Base-by-base conservation (phyloP, 2,329 filamentous ascomycete species). In the Sordariomycetes sp. region DNA sequence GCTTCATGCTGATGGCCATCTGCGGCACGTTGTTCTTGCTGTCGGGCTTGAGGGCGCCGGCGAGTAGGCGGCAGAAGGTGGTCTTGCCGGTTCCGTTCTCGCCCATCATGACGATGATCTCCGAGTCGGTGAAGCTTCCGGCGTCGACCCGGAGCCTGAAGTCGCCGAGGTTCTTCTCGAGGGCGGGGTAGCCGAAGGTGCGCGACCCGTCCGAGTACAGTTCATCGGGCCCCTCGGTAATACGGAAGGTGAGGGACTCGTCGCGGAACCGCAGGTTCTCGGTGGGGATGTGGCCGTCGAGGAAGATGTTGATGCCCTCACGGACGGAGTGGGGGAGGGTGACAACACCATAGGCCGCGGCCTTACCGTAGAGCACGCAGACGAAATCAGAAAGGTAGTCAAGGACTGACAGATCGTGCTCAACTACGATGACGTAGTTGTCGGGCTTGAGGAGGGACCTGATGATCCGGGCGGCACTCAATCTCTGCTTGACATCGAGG, bases 71-170 rank as follows among this genome's bases (percentile, higher is more conserved):
- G 80, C 93, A 97, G 81, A 99, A 99, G 5, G 94, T 99, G 1
- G 94, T 99, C 81, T 99, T 97, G 72, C 95, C 95, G 40, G 95
- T 99, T 76, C 94, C 94, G 76, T 99, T 99, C 79, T 97, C 93
- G 65, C 94, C 94, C 94, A 99, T 97, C 90, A 99, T 96, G 74
- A 99, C 94, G 59, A 99, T 85, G 65, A 99, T 99, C 71, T 99
- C 94, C 0, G 94, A 99, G 72, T 99, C 93, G 22, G 94, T 97
- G 71, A 99, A 99, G 61, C 87, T 80, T 65, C 95, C 94, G 25
- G 82, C 59, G 53, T 97, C 88, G 64, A 99, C 86, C 59, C 75
- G 81, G 55, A 99, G 83, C 67, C 88, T 84, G 82, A 99, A 99
- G 71, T 81, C 82, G 61, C 92, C 94, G 43, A 97, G 80, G 0